Conservation (phyloP, 1,284 basidiomycete genomes). For the Kalmanozyma brasiliensis region DNA sequence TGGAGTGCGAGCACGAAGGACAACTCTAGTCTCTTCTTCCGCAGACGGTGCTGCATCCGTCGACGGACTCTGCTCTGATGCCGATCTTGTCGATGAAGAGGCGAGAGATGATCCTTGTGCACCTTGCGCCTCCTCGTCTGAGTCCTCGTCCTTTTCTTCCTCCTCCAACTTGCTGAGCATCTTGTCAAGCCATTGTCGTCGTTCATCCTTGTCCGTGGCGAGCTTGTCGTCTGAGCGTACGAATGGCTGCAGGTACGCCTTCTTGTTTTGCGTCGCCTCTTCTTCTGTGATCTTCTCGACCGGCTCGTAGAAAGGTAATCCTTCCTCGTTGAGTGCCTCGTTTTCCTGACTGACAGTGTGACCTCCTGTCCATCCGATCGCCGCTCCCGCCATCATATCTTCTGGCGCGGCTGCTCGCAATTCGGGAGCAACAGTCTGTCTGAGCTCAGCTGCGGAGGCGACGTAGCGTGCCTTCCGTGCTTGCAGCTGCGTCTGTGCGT, state of each 20-base stretch:
- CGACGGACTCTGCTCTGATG: neutral
- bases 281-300: constrained; percentile 51
- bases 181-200: constrained; percentile 56
- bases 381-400: neutral
- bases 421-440: constrained; percentile 2
- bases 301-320: constrained; percentile 64
- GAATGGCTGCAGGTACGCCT: constrained; percentile 51
- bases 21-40: constrained; percentile 39
- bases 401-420: neutral
- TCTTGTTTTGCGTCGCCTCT: constrained; percentile 19
- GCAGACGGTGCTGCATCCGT: constrained; percentile 2
- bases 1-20: constrained; percentile 35
- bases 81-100: neutral
- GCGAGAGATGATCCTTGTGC: neutral
- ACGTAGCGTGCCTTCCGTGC: constrained; percentile 9
- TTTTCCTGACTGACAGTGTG: constrained; percentile 45
- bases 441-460: constrained; percentile 5
- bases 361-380: too few relatives aligned
- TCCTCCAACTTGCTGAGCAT: constrained; percentile 54
- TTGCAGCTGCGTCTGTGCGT: constrained; percentile 34
- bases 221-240: constrained; percentile 9
- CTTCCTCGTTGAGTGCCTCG: constrained; percentile 65
- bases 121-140: constrained; percentile 16
- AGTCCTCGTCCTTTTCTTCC: constrained; percentile 42
- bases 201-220: constrained; percentile 26